phyloP scores from a whole-genome alignment of 495 filamentous ascomycete species.

The Xylaria curta region DNA sequence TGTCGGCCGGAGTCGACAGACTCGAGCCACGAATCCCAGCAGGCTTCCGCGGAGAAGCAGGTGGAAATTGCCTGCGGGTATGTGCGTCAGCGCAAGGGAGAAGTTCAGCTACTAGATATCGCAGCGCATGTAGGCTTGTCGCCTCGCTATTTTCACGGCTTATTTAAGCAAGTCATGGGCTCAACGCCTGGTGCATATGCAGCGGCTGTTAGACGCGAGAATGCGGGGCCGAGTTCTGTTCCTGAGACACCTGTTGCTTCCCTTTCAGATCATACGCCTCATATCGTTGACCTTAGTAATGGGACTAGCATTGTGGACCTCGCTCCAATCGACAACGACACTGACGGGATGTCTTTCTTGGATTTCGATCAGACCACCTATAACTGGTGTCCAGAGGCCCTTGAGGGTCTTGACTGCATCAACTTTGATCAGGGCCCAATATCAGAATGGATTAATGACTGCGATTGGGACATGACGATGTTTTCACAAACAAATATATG shows the following conservation, averaged over 20 bases:
- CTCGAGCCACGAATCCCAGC: slow-evolving; percentile 23
- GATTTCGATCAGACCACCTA: not conserved
- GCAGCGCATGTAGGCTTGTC: slow-evolving; percentile 61
- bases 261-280: not conserved
- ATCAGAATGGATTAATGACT: slow-evolving; percentile 4
- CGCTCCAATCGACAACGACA: not conserved
- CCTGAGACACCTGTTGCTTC: slow-evolving; percentile 1
- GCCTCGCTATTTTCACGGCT: slow-evolving; percentile 65
- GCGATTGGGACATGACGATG: not conserved
- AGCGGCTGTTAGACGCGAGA: slow-evolving; percentile 17
- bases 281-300: not conserved
- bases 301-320: not conserved
- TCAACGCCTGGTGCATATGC: slow-evolving; percentile 66
- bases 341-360: not conserved
- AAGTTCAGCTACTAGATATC: slow-evolving; percentile 54
- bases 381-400: slow-evolving; percentile 1
- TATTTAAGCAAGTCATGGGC: slow-evolving; percentile 66
- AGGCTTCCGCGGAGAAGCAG: slow-evolving; percentile 44
- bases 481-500: not conserved
- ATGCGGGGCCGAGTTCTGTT: not conserved
- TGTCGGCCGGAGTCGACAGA: slow-evolving; percentile 56
- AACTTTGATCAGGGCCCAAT: not conserved
- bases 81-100: slow-evolving; percentile 36
- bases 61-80: slow-evolving; percentile 53
- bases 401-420: not conserved